Evolutionary conservation across 805 yeast species (phyloP), one percentile per base, ranked within the genome.

Genomic region (Schwanniomyces polymorphus): DNA sequence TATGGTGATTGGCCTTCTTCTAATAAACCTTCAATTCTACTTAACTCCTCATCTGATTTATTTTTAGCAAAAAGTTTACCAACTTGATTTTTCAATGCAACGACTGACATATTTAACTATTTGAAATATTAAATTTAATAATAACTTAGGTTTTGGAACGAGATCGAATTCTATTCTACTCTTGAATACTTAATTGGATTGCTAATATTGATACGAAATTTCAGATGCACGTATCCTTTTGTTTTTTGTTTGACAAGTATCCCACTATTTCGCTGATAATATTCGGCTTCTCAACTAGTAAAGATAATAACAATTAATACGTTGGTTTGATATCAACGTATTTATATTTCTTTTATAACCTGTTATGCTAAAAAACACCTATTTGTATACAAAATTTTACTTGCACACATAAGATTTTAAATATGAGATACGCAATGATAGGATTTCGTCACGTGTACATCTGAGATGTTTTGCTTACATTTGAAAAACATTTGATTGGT

Each of bases 1-100:
- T 72, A 73, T 11, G 73, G 74, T 5, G 56, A 45, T 45, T 67
- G 64, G 49, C 65, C 67, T 47, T 62, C 56, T 17, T 66, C 60
- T 33, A 72, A 61, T 43, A 67, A 57, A 31, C 65, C 42, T 43
- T 68, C 62, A 26, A 67, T 68, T 35, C 63, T 51, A 16, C 54
- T 61, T 51, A 67, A 61, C 40, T 68, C 70, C 11, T 57, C 68
- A 44, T 68, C 71, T 23, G 65, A 57, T 31, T 57, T 54, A 9
- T 52, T 41, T 21, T 57, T 49, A 43, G 47, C 46, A 35, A 72
- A 55, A 11, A 71, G 55, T 29, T 54, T 55, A 14, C 56, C 54
- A n/a, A 73, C 56, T 27, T 56, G 64, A 56, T 71, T 72, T 53
- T 73, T 73, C 29, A 70, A 47, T 7, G 69, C 60, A 6, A 69